These are phyloP conservation scores for Suhomyces sp. DNA, from an alignment of 805 yeast species.

Conservation along the genomic window DNA sequence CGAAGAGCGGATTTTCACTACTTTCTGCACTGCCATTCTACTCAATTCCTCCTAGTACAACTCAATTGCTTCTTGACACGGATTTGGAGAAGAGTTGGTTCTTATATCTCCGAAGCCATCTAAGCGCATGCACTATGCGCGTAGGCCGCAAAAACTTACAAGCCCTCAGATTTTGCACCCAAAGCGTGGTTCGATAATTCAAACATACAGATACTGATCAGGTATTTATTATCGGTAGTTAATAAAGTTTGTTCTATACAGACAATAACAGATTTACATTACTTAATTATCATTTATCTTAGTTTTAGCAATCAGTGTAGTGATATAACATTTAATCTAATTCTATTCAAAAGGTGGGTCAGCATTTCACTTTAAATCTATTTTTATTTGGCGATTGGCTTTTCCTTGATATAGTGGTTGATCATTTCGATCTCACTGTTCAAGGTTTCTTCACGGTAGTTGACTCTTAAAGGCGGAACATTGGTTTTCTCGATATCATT, in stretches of 20 bases:
- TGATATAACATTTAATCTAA: neutral
- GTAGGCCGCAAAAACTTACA: neutral
- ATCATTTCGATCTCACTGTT: slow-evolving; percentile 68
- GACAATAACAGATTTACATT: no score
- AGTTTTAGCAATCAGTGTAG: neutral
- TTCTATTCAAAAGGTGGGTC: no score
- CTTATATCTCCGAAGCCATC: neutral
- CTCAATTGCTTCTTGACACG: neutral
- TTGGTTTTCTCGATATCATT: slow-evolving; percentile 92
- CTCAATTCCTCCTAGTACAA: neutral
- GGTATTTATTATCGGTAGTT: no score
- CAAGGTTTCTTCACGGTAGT: slow-evolving; percentile 80
- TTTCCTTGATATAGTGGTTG: slow-evolving; percentile 46
- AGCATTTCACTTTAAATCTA: no score
- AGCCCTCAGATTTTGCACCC: neutral
- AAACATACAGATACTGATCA: no score
- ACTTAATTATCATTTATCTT: neutral
- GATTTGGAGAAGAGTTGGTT: neutral
- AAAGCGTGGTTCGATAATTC: neutral
- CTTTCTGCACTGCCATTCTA: neutral
- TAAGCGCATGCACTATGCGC: neutral
- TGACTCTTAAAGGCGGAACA: slow-evolving; percentile 85
- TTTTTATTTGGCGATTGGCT: neutral
- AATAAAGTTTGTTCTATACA: no score
- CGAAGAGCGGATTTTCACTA: neutral